Base-by-base conservation (phyloP, 768 basidiomycete genomes). In the Russula emetica region DNA sequence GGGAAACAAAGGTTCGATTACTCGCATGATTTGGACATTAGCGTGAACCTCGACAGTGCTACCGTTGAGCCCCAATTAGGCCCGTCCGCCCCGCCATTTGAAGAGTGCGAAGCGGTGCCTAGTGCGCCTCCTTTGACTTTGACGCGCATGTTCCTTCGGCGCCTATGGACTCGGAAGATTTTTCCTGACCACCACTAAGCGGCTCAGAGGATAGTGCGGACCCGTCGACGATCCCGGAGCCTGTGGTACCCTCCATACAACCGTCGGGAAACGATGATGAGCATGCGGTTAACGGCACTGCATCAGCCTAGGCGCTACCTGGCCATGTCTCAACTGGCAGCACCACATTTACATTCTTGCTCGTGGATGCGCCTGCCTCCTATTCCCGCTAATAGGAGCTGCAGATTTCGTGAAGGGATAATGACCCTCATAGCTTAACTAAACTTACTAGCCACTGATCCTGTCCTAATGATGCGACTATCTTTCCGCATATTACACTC, bases 1-100 rank as follows among this genome's bases (percentile, higher is more conserved):
- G 66, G 55, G 24, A 64, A 67, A 38, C 53, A 58, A 22, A 63
- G 54, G 52, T 69, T 67, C 28, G 60, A 67, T 20, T 69, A 64
- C 40, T 58, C 56, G 10, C 36, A 42, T 40, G 67, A 63, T 24
- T 18, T 51, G 47, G 68, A 63, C 20, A 16, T 61, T 11, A 24
- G 40, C 3, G 22, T 59, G 53, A 63, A 45, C 14, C n/a, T 36
- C 24, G 66, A 52, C 36, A 51, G 58, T n/a, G 55, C 18, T 10
- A 51, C 42, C 28, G 32, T 64, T 40, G 68, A 64, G 40, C 55
- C 62, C 1, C 59, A 45, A 47, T 36, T 59, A 10, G 62, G 58
- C 11, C 66, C 66, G 5, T 67, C 65, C 13, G 66, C 66, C 5
- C 66, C 66, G 4, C 66, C 67, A 7, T 67, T 63, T 8, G 67